These are phyloP conservation scores for Neurospora sp. DNA, from an alignment of 495 filamentous ascomycete genomes.

Conservation along the genomic window DNA sequence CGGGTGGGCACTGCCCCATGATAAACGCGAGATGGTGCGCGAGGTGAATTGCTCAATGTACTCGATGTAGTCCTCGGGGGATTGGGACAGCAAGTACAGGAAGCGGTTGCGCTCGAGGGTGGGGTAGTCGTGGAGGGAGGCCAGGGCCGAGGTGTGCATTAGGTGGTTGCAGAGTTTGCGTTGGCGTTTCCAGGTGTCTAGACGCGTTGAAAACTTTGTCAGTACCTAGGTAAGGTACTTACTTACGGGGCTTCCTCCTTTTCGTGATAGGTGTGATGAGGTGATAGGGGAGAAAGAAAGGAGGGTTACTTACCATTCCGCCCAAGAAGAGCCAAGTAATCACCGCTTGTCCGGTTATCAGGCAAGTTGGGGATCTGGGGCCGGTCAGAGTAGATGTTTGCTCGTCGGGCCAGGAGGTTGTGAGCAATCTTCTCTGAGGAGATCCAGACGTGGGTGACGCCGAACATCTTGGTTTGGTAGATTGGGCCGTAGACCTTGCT, in stretches of 20 bases:
- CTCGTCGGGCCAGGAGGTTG: constrained; percentile 50
- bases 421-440: constrained; percentile 45
- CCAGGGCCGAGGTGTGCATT: constrained; percentile 38
- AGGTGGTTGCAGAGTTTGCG: constrained; percentile 48
- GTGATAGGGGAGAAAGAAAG: background rate
- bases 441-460: constrained; percentile 49
- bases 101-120: constrained; percentile 45
- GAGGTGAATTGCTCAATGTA: constrained; percentile 50
- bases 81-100: constrained; percentile 31
- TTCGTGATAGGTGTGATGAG: background rate
- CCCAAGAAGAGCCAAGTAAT: constrained; percentile 46
- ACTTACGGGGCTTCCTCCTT: background rate
- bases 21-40: constrained; percentile 47
- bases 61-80: constrained; percentile 39
- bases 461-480: constrained; percentile 49
- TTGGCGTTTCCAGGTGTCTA: constrained; percentile 49
- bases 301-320: constrained; percentile 32
- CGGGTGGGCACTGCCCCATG: constrained; percentile 44
- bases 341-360: constrained; percentile 44
- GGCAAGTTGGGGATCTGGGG: constrained; percentile 44
- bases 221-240: background rate
- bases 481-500: constrained; percentile 52
- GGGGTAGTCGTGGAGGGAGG: constrained; percentile 40
- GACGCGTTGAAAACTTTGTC: background rate
- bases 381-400: constrained; percentile 52